Base-by-base conservation (phyloP, 805 yeast species). In the Saturnispora zaruensis region DNA sequence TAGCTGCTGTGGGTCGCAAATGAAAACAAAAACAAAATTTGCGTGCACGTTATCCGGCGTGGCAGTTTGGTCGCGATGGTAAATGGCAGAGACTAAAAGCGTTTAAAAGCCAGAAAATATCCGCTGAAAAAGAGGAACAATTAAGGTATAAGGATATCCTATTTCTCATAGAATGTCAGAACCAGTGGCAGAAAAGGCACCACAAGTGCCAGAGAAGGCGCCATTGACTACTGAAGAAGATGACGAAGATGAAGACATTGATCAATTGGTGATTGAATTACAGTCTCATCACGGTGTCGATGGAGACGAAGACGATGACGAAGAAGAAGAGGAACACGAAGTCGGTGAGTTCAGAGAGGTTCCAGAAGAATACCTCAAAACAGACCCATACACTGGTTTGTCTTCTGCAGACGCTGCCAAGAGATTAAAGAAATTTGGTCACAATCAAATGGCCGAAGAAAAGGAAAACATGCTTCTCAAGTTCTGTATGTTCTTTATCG, bases 391-490 rank as follows among this genome's bases (percentile, higher is more conserved):
- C 33, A 66, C 67, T 60, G 96, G 96, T 78, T 78, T 87, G 65
- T 67, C 84, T 53, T 69, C 78, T 54, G 93, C 83, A 40, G 95
- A 88, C 68, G 95, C 84, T 53, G 49, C 69, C 62, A 81, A 76
- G 68, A 82, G 96, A 78, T 78, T 90, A 73, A 87, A 86, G 86
- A 86, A 83, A 78, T 88, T 71, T 64, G 96, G 96, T 77, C 73
- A 79, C 57, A 87, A 87, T 72, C 89, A 85, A 74, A 86, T 87
- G 95, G 81, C 86, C 57, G 96, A 87, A 73, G 95, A 88, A 68
- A 71, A 78, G 60, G 95, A 87, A 74, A 84, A 83, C 73, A 57
- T 85, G 70, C 57, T 87, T 53, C 71, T 87, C 58, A 88, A 88
- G 76, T 87, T 87, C 68, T 65, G 84, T 64, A 77, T 79, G 84